Evolutionary conservation across 2,329 filamentous ascomycete genomes (phyloP), one percentile per base, ranked within the genome.

Genomic region (Chaetomiaceae sp.): DNA sequence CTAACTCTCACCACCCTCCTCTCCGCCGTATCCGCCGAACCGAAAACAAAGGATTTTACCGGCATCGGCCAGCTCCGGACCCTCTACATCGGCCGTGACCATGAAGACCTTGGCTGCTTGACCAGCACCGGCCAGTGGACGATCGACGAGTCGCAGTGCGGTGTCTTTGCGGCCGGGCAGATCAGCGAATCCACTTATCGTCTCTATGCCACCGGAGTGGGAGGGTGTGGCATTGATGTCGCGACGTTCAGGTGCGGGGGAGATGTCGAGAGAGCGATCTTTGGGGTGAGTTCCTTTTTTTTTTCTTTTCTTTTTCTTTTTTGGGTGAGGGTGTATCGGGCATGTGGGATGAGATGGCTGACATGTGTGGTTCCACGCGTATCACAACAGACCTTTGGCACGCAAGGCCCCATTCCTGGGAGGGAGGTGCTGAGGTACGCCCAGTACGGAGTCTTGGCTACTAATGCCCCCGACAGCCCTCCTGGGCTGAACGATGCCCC

Each of bases 61-160:
- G 53, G 53, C n/a, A 16, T 20, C n/a, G 56, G 56, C 14, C 53
- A 56, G 25, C 30, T 58, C n/a, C 56, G 56, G 33, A 46, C 56
- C 1, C 38, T 54, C 11, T 43, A 52, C 25, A 49, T 49, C 40
- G 10, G 20, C 18, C 10, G 8, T 14, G 37, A 45, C 21, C 32
- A 54, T 25, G 40, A 37, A 1, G 56, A 58, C 34, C 47, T 58
- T 1, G 56, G 56, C 18, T 58, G 56, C 33, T 29, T 58, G 29
- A 58, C 56, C n/a, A 18, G 18, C 13, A 18, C 14, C 2, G 56
- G 56, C 13, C 42, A 52, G 25, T 58, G 50, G 56, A 58, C 56
- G 10, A 37, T 32, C 11, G 33, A 56, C 36, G 53, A 58, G 47
- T 8, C 47, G 1, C 43, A 27, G 11, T 58, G 56, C 36, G 56